These are phyloP conservation scores for Glycyrrhiza uralensis DNA, from an alignment of 306 rosid species.

Conservation along the genomic window DNA sequence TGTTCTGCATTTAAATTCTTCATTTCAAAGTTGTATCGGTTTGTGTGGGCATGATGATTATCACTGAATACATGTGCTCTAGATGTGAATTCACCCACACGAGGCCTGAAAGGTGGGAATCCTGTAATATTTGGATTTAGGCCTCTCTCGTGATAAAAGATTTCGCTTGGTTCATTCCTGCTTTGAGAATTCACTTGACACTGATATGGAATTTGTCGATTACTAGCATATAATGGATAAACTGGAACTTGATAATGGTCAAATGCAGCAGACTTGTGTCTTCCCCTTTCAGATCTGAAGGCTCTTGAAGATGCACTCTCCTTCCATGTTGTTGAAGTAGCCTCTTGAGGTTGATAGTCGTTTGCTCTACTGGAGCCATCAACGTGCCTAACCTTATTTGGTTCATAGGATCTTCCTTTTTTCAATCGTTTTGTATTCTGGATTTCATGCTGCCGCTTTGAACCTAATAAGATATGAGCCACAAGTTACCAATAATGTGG, in stretches of 20 bases:
- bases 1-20: conserved; percentile 23
- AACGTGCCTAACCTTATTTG: conserved; percentile 29
- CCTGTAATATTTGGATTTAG: conserved; percentile 25
- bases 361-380: conserved; percentile 21
- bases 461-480: conserved; percentile 28
- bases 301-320: conserved; percentile 33
- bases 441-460: conserved; percentile 33
- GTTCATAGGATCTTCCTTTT: conserved; percentile 26
- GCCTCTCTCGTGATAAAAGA: conserved; percentile 21
- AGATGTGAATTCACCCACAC: conserved; percentile 23
- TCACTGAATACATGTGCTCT: neutral
- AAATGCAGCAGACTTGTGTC: conserved; percentile 19
- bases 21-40: conserved; percentile 27
- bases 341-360: conserved; percentile 22
- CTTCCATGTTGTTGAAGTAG: conserved; percentile 23
- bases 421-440: conserved; percentile 30
- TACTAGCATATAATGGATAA: conserved; percentile 19
- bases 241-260: conserved; percentile 29
- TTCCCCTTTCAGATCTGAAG: conserved; percentile 15
- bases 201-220: conserved; percentile 18
- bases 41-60: conserved; percentile 18
- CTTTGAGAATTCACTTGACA: conserved; percentile 32
- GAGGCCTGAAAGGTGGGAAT: conserved; percentile 29
- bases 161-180: conserved; percentile 22
- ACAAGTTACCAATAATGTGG: conserved; percentile 3